Evolutionary conservation across 2,329 filamentous ascomycete species (phyloP).

Genomic region (Thermothelomyces thermophilus): DNA sequence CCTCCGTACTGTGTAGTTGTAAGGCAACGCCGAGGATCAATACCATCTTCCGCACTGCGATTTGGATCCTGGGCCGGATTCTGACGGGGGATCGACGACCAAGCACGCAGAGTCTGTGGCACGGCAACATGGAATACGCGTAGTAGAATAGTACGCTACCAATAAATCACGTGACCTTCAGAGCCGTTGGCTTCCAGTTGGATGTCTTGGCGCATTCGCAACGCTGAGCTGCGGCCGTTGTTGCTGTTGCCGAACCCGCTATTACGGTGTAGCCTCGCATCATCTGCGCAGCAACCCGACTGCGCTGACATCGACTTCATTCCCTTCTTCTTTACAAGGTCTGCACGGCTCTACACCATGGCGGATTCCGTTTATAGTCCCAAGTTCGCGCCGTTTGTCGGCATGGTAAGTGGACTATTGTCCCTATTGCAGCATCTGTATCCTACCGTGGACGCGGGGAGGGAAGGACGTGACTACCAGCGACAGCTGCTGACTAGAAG

Average conservation of each 20-base stretch:
- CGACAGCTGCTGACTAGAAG: conserved; percentile 17
- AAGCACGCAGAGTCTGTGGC: not conserved
- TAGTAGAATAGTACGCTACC: no score
- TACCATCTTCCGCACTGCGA: no score
- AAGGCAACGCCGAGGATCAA: no score
- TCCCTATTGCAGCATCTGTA: not conserved
- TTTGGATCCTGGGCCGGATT: no score
- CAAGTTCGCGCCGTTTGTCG: conserved; percentile 81
- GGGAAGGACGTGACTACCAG: not conserved
- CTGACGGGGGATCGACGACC: no score
- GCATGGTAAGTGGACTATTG: conserved; percentile 59
- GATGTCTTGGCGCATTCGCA: conserved; percentile 8
- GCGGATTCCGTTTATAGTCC: conserved; percentile 57
- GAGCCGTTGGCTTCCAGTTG: conserved; percentile 7
- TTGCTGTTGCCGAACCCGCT: not conserved
- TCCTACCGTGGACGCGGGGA: not conserved
- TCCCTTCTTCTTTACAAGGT: not conserved
- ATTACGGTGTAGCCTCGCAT: not conserved
- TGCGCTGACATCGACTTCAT: not conserved
- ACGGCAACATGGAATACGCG: no score
- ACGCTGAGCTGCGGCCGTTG: conserved; percentile 4
- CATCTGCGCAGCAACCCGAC: conserved; percentile 1
- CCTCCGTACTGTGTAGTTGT: no score
- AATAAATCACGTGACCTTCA: conserved; percentile 11
- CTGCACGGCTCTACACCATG: conserved; percentile 32